These are phyloP conservation scores for Nasturtium officinale DNA, from an alignment of 345 rosid species.

Conservation along the genomic window DNA sequence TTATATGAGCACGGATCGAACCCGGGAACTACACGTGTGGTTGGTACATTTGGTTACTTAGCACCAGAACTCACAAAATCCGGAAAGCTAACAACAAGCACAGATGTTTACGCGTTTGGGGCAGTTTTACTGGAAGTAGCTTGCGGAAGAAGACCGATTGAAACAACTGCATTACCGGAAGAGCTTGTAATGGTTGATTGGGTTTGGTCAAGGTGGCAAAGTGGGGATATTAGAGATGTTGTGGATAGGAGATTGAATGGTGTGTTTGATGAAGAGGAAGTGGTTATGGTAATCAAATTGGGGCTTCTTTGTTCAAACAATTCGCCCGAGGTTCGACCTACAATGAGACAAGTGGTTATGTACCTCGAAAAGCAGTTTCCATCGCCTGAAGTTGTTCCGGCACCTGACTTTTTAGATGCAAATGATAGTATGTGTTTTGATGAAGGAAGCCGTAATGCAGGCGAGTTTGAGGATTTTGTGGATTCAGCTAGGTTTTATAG, in stretches of 20 bases:
- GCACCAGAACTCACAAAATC: slow-evolving; percentile 93
- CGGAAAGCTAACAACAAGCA: slow-evolving; percentile 71
- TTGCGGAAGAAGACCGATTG: slow-evolving; percentile 88
- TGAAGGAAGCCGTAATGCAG: slow-evolving; percentile 17
- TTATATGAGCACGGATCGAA: slow-evolving; percentile 70
- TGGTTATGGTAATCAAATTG: slow-evolving; percentile 50
- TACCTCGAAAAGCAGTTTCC: slow-evolving; percentile 69
- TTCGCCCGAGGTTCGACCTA: slow-evolving; percentile 62
- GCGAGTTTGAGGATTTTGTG: slow-evolving; percentile 53
- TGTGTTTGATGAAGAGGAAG: slow-evolving; percentile 65
- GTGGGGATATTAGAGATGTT: slow-evolving; percentile 61
- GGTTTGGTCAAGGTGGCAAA: slow-evolving; percentile 83
- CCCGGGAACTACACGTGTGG: slow-evolving; percentile 80
- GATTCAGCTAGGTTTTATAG: slow-evolving; percentile 51
- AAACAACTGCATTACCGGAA: slow-evolving; percentile 76
- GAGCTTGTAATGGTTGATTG: slow-evolving; percentile 90
- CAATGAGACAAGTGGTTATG: slow-evolving; percentile 75
- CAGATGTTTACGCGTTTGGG: slow-evolving; percentile 93
- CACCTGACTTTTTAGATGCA: slow-evolving; percentile 52
- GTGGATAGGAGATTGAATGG: slow-evolving; percentile 71
- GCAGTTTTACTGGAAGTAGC: slow-evolving; percentile 77
- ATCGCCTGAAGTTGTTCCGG: slow-evolving; percentile 53
- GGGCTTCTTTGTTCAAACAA: slow-evolving; percentile 81
- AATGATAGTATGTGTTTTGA: slow-evolving; percentile 42
- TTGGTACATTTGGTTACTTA: slow-evolving; percentile 91